Evolutionary conservation across 805 yeast genomes (phyloP), one percentile per base, ranked within the genome.

Genomic region (Kregervanrija fluxuum): DNA sequence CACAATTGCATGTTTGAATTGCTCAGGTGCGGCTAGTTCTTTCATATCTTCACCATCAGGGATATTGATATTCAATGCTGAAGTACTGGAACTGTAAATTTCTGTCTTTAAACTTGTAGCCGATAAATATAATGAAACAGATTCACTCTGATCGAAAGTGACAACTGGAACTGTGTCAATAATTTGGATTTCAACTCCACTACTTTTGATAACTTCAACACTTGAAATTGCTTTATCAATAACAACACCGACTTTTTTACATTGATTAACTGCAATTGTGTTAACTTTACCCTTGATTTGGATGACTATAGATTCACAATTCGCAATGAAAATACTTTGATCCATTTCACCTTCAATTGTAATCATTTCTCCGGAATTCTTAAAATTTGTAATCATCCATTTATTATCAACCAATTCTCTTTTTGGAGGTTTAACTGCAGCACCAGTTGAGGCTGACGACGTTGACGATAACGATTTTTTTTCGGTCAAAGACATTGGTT

Each of bases 241-340:
- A 31, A 93, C 83, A 30, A 93, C 69, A 9, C 89, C 96, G 32
- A 81, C 75, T 49, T 79, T 80, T 31, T 68, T 69, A 55, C 95
- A 80, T 46, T 82, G 82, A 49, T 83, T 82, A 50, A 93, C 58
- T 2, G 96, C 77, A 44, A 93, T 77, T 1, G 96, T 93, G 56
- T 88, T 90, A 41, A 87, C 90, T 62, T 93, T 93, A 47, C 98
- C 99, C 62, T 79, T 81, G 57, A 93, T 71, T 62, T 86, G 93
- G 48, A 93, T 66, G 11, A 95, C 81, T 38, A 78, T 71, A 47
- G 82, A 81, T 36, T 61, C 60, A 68, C 96, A 86, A 57, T 83
- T 82, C 43, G 95, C 95, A 54, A 93, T 84, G 61, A 86, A 89
- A 12, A 93, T 81, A 33, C 95, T 85, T 62, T 93, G 98, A 51